Conservation (phyloP, 495 filamentous ascomycete species). For the Neurospora tetraspora region DNA sequence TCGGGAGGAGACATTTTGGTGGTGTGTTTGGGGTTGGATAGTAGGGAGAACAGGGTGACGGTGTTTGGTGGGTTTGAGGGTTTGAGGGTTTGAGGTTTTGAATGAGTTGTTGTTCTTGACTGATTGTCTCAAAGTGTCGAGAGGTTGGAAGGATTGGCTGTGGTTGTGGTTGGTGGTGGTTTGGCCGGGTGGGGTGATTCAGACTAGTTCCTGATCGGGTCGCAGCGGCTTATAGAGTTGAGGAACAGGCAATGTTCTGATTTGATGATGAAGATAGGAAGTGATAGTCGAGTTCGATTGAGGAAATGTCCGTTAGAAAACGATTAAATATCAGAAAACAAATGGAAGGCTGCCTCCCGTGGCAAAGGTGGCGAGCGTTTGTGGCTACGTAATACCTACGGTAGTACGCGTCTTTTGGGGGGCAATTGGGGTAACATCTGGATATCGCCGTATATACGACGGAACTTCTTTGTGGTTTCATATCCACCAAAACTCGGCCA, state of each 20-base stretch:
- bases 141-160: not conserved
- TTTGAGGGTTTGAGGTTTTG: not conserved
- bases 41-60: not conserved
- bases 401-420: not conserved
- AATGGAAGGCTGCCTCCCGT: not conserved
- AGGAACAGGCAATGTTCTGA: not conserved
- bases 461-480: not conserved
- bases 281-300: not conserved
- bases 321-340: not conserved
- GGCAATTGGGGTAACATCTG: not conserved
- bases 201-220: not conserved
- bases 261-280: not conserved
- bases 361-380: not conserved
- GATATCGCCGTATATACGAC: not conserved
- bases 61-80: not conserved
- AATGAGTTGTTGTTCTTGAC: not conserved
- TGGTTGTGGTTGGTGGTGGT: not conserved
- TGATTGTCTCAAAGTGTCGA: not conserved
- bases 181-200: not conserved
- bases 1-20: not conserved
- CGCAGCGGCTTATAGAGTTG: not conserved
- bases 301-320: not conserved
- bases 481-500: not conserved
- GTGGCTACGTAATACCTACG: not conserved
- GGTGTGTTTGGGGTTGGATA: not conserved